Evolutionary conservation across 441 rosid species (phyloP), one percentile per base, ranked within the genome.

Genomic region (Jatropha multifida): DNA sequence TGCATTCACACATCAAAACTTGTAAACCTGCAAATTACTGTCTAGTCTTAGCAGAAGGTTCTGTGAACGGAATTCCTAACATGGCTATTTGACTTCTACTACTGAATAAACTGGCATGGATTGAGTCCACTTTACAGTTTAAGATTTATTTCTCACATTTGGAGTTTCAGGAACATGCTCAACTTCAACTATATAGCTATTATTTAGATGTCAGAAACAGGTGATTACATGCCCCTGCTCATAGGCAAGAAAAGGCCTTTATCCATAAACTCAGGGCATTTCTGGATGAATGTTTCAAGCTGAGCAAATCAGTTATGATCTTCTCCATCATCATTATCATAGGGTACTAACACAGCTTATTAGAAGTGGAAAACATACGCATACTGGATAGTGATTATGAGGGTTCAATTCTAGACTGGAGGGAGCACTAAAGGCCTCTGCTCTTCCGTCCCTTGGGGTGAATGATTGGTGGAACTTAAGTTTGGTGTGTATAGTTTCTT

Each of bases 311-410:
- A 20, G 26, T 68, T 18, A 54, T 68, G n/a, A 68, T n/a, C 5
- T 70, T 54, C 37, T 54, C 23, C 26, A 38, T 58, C 73, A 70
- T 55, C 51, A 55, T 54, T 46, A 70, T 70, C 61, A 27, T 37
- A 52, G 37, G 63, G 6, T 69, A 58, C 49, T 54, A 38, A 13
- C 48, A 55, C 51, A n/a, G 37, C 14, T 40, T 23, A 41, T 18
- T 40, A 38, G 49, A 9, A 38, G 17, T 11, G 10, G 7, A 42
- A 26, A 59, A 27, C 20, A 5, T 1, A 69, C 7, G 48, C 10
- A 44, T 44, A 44, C 7, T 44, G 48, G 10, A 7, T 44, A 6
- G 48, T 44, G 8, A 44, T 44, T 44, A 11, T 6, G 48, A 4
- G 48, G 48, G 10, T 6, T 8, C 48, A 44, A 44, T 44, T 44